A percentile compares a stretch with the other conserved stretches of the same genome.
Conservation (phyloP, 768 basidiomycete species). For the Suillus decipiens region DNA sequence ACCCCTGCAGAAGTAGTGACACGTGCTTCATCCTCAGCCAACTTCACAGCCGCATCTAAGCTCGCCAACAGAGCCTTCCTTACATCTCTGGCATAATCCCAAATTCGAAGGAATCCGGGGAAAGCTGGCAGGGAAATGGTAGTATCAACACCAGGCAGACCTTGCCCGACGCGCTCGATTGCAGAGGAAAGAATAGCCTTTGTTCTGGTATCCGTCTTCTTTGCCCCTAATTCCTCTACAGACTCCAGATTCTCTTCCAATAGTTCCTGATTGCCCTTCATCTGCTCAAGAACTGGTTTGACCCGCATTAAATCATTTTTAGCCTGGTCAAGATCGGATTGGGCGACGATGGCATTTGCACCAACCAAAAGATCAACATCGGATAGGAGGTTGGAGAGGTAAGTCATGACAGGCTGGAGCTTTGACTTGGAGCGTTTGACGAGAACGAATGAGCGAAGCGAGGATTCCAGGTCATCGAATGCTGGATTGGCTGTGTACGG, state of each 20-base stretch:
- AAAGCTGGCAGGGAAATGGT: slow-evolving; percentile 69
- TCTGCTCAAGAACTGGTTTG: slow-evolving; percentile 86
- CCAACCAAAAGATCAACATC: slow-evolving; percentile 88
- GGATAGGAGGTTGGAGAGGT: slow-evolving; percentile 84
- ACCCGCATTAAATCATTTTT: slow-evolving; percentile 63
- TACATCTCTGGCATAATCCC: slow-evolving; percentile 86
- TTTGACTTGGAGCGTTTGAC: slow-evolving; percentile 96
- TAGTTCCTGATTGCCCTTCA: slow-evolving; percentile 70
- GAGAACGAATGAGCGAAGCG: slow-evolving; percentile 92
- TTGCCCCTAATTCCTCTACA: slow-evolving; percentile 75
- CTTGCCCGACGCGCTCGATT: slow-evolving; percentile 74
- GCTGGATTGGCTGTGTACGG: slow-evolving; percentile 65
- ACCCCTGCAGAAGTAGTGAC: slow-evolving; percentile 65
- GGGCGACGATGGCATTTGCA: slow-evolving; percentile 86
- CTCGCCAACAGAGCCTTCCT: slow-evolving; percentile 74
- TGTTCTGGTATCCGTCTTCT: slow-evolving; percentile 52
- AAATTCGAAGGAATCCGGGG: slow-evolving; percentile 79
- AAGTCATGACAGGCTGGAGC: slow-evolving; percentile 90
- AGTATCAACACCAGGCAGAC: slow-evolving; percentile 62
- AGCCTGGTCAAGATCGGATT: slow-evolving; percentile 72
- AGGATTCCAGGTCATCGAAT: slow-evolving; percentile 87
- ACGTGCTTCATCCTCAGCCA: slow-evolving; percentile 85
- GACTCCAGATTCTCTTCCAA: slow-evolving; percentile 79
- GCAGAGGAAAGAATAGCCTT: slow-evolving; percentile 63
- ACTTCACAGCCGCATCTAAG: slow-evolving; percentile 74